Evolutionary conservation across 805 yeast genomes (phyloP), one percentile per base, ranked within the genome.

Genomic region (Citeromyces nyonsensis): DNA sequence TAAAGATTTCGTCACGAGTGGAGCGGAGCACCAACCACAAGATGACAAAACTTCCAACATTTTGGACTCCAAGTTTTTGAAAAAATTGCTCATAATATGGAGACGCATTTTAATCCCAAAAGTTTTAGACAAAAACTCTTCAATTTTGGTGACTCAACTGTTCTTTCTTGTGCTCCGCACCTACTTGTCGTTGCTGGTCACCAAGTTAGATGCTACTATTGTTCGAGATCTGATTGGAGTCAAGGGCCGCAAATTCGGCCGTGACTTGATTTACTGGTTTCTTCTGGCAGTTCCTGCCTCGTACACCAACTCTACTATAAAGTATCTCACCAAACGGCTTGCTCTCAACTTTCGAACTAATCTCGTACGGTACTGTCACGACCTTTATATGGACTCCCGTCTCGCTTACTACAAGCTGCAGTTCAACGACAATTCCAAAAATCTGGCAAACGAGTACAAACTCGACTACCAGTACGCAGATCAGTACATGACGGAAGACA

Each of bases 201-300:
- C 97, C 4, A 77, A 78, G 48, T 61, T 86, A 32, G 97, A 86
- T 51, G 96, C 95, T 44, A 88, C 81, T 50, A 79, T 86, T 32
- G 95, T 85, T 29, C 77, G 81, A 49, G 88, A 85, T 51, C 69
- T 86, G 47, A 83, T 86, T 42, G 76, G 84, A 11, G 84, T 85
- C 11, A 73, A 77, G 40, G 83, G 85, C 12, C 66, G 60, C 41
- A 75, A 76, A 33, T 86, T 86, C 44, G 51, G 73, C 27, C 61
- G 81, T 37, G 95, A 86, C 49, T 60, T 86, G 51, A 66, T 72
- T 7, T 79, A 80, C 51, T 86, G 96, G 96, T 70, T 86, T 36
- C 54, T 81, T 37, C 74, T 86, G 47, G 95, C 95, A 1, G 72
- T 86, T 39, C 97, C 97, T 2, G 94, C 95, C 1, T 75, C 91